phyloP scores from a whole-genome alignment of 805 yeast species.

The Kluyveromyces siamensis region DNA sequence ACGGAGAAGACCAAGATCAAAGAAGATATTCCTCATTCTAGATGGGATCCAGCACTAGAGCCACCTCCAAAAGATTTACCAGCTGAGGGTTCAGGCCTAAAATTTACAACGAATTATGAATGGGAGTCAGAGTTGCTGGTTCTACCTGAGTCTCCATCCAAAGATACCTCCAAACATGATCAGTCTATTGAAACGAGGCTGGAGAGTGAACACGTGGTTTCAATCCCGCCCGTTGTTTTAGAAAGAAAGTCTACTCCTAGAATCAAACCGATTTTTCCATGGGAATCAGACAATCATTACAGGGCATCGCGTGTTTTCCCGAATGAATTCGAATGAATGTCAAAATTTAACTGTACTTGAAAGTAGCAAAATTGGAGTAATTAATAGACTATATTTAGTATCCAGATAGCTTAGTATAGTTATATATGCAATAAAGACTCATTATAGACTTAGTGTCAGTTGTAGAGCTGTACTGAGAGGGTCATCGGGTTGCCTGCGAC shows the following conservation, averaged over 20 bases:
- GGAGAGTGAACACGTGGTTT: background rate
- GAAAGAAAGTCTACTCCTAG: background rate
- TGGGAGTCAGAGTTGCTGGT: constrained; percentile 11
- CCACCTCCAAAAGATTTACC: constrained; percentile 33
- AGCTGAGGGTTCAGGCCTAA: constrained; percentile 22
- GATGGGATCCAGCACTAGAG: constrained; percentile 38
- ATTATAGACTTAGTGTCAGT: background rate
- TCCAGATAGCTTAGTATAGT: too few relatives aligned
- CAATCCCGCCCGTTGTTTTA: background rate
- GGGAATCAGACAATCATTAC: constrained; percentile 18
- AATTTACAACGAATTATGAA: constrained; percentile 10
- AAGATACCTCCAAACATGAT: background rate
- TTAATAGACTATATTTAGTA: too few relatives aligned
- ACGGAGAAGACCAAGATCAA: background rate
- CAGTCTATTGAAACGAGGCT: background rate
- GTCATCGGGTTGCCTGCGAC: background rate
- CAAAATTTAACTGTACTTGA: constrained; percentile 4
- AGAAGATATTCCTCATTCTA: background rate
- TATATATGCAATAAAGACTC: background rate
- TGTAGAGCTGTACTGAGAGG: background rate
- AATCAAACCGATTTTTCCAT: constrained; percentile 24
- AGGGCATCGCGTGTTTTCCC: constrained; percentile 14
- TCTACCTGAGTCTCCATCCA: constrained; percentile 3
- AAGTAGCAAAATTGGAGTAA: background rate
- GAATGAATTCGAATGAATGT: background rate